These are phyloP conservation scores for Penicillium psychrosexuale DNA, from an alignment of 2,329 filamentous ascomycete genomes.

Conservation along the genomic window DNA sequence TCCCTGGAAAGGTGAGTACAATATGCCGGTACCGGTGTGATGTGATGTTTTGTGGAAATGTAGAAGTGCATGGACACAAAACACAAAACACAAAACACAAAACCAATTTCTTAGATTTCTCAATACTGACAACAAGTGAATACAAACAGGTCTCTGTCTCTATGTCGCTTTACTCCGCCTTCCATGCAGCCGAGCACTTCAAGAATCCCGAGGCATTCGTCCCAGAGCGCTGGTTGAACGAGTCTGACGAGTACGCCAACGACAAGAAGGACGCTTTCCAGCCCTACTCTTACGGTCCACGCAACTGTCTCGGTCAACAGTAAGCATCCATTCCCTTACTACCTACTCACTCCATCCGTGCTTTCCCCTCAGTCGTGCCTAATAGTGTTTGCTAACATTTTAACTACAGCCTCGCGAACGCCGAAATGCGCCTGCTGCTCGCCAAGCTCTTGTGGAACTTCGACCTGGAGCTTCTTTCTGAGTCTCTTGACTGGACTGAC, in stretches of 20 bases:
- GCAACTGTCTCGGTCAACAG: constrained; percentile 31
- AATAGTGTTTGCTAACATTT: neutral
- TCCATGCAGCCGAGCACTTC: constrained; percentile 16
- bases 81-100: neutral
- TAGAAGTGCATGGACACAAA: neutral
- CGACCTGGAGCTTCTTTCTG: constrained; percentile 36
- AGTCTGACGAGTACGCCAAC: constrained; percentile 15
- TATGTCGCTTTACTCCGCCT: constrained; percentile 13
- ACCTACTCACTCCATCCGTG: neutral
- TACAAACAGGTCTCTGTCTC: constrained; percentile 17
- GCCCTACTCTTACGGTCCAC: constrained; percentile 31
- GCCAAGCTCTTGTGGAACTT: constrained; percentile 39
- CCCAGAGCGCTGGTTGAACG: constrained; percentile 33
- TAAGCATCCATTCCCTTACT: neutral
- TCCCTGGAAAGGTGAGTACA: constrained; percentile 26
- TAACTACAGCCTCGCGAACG: constrained; percentile 26
- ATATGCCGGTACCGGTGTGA: neutral
- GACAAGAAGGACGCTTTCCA: constrained; percentile 35
- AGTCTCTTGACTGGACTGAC: constrained; percentile 23
- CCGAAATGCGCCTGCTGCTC: constrained; percentile 43
- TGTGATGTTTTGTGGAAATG: neutral
- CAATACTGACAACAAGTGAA: neutral
- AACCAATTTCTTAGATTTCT: neutral
- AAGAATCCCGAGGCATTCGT: constrained; percentile 22
- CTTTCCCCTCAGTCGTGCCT: neutral